Base-by-base conservation (phyloP, 805 yeast genomes). In the Yamadazyma insecticola region DNA sequence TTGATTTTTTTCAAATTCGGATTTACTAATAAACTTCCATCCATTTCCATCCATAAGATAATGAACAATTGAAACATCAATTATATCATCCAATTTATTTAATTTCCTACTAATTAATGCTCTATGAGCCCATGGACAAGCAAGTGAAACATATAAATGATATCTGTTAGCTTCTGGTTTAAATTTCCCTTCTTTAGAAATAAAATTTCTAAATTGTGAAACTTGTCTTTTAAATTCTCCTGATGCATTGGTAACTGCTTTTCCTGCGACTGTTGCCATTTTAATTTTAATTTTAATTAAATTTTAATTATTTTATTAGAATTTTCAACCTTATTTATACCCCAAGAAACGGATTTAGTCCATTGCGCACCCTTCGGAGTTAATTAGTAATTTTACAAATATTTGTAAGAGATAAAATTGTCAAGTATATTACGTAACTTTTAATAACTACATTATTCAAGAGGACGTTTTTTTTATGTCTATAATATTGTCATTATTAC, bases 61-160 rank as follows among this genome's bases (percentile, higher is more conserved):
- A 55, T 88, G 94, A 9, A 90, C 97, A 23, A 86, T 87, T 13
- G 89, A 76, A 19, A 80, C 67, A 3, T 77, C 74, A 39, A 81
- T 76, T 8, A 80, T 57, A 1, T 74, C 60, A 1, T 69, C 41
- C 47, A 66, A 57, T 1, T 96, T 95, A 62, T 88, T 87, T 40
- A 90, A 63, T 9, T 71, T 57, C 32, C 96, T 63, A 3, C 80
- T 69, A 32, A 87, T 80, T 36, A 89, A 65, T 0, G 89, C 76
- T 40, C 97, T 71, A 51, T 86, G 95, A 1, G 97, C 97, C 89
- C 97, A 90, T 4, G 98, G 97, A 59, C 98, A 90, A 2, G 96
- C 96, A 29, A 70, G 66, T 1, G 92, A 81, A 8, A 87, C 95
- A 47, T 83, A 89, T 33, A 88, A 70, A 58, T 89, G 95, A 53